Evolutionary conservation across 2,329 filamentous ascomycete species (phyloP), one percentile per base, ranked within the genome.

Genomic region (Dothideomycetidae sp.): DNA sequence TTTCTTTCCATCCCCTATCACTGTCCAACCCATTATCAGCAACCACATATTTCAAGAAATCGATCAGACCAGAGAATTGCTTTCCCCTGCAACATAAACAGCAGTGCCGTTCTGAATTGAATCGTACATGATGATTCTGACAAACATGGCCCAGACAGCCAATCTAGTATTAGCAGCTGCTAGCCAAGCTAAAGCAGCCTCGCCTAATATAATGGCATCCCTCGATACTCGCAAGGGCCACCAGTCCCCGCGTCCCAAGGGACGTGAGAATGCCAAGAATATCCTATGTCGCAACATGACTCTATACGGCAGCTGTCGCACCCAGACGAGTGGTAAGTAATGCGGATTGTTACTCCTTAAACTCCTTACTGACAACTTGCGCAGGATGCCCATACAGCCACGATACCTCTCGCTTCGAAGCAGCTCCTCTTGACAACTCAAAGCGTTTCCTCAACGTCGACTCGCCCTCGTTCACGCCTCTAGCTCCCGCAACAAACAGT

Each of bases 241-340:
- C 31, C 48, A 55, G 31, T 62, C 59, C 52, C 59, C 59, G 46
- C 53, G 59, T 42, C 59, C 59, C 23, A 61, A 61, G 50, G 59
- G 58, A 43, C 57, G 59, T 48, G 44, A 50, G 62, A 81, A 81
- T 57, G 66, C 73, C 36, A 92, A 88, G 62, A 85, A 92, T 56
- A 93, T 83, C 5, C 71, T 88, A 40, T 94, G 85, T 62, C 79
- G 85, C 53, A 93, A 94, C 61, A 79, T 94, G 44, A 72, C 85
- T 44, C 93, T 94, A 51, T 93, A 93, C 58, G 85, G 85, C 39
- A 81, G 88, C 60, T 94, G 85, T 59, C 79, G 84, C 46, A 93
- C 85, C 60, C 82, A 92, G 63, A 83, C 92, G 54, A 78, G 82
- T 62, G 84, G 82, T 62, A 53, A 28, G 40, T 28, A 28, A 14